phyloP scores from a whole-genome alignment of 257 asterid genomes.

The Ballota nigra region DNA sequence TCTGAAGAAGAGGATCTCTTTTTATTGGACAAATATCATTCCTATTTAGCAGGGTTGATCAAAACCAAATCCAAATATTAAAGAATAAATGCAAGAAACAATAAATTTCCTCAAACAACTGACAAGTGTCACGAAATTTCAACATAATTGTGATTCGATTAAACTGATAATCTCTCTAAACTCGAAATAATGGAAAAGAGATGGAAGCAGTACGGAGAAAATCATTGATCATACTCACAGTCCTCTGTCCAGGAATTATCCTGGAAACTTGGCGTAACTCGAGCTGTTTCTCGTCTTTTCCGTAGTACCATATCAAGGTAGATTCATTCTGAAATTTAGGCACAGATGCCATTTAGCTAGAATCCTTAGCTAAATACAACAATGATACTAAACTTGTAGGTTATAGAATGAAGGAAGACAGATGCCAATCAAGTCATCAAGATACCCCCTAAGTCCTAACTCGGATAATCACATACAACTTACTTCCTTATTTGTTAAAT shows the following conservation, averaged over 20 bases:
- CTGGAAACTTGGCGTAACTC: slow-evolving; percentile 65
- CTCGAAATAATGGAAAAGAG: not conserved
- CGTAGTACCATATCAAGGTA: slow-evolving; percentile 80
- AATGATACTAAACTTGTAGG: no score
- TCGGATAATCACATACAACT: not conserved
- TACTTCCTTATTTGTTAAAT: not conserved
- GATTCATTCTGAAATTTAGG: slow-evolving; percentile 74
- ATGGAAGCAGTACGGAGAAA: not conserved
- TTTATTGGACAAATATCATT: not conserved
- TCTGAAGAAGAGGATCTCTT: slow-evolving; percentile 2
- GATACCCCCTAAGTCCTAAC: not conserved
- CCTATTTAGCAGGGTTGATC: not conserved
- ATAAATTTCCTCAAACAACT: not conserved
- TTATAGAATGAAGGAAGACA: no score
- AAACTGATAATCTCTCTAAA: not conserved
- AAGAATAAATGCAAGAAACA: not conserved
- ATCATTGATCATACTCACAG: slow-evolving; percentile 59
- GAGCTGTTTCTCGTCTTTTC: slow-evolving; percentile 80
- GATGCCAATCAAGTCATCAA: not conserved
- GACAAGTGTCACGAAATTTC: not conserved
- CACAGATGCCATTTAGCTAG: slow-evolving; percentile 9
- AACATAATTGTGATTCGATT: not conserved
- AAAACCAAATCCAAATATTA: not conserved
- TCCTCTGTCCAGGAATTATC: slow-evolving; percentile 95
- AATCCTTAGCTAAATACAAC: no score